phyloP scores from a whole-genome alignment of 2,329 filamentous ascomycete species.

The Lachnellula suecica region DNA sequence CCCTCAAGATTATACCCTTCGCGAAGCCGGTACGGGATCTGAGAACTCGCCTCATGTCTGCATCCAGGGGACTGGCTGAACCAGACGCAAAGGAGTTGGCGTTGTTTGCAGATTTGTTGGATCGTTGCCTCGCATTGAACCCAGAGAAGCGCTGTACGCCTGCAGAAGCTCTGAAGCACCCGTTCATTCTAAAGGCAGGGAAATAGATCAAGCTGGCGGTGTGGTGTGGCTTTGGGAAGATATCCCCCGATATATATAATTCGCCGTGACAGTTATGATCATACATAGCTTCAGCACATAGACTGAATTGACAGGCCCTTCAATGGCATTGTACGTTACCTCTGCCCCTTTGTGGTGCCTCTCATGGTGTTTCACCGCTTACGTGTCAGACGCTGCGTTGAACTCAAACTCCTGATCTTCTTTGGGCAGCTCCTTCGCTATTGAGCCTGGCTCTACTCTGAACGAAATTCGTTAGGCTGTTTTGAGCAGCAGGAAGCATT shows the following conservation, averaged over 20 bases:
- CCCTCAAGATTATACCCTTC: slow-evolving; percentile 64
- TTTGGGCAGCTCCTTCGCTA: too few relatives aligned
- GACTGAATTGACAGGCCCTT: too few relatives aligned
- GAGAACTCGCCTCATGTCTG: slow-evolving; percentile 74
- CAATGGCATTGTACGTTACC: too few relatives aligned
- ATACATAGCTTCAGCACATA: not conserved
- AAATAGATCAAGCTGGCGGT: not conserved
- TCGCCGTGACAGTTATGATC: too few relatives aligned
- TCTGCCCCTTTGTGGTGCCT: too few relatives aligned
- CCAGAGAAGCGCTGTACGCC: slow-evolving; percentile 90
- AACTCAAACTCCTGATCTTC: too few relatives aligned
- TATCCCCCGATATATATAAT: too few relatives aligned
- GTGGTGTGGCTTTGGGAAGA: slow-evolving; percentile 1
- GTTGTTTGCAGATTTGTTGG: slow-evolving; percentile 82
- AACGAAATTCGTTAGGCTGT: too few relatives aligned
- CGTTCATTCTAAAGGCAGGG: slow-evolving; percentile 61
- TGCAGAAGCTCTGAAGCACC: slow-evolving; percentile 81
- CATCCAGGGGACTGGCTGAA: slow-evolving; percentile 71
- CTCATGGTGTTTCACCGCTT: too few relatives aligned
- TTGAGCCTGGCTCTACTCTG: too few relatives aligned
- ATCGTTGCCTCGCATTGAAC: slow-evolving; percentile 85
- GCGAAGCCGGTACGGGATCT: slow-evolving; percentile 80
- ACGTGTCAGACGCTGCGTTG: too few relatives aligned
- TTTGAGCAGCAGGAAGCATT: too few relatives aligned
- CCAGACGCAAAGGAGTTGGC: slow-evolving; percentile 75